Percentiles rank a stretch among this genome's conserved stretches.
These are phyloP conservation scores for Cladophialophora psammophila DNA, from an alignment of 2,329 filamentous ascomycete genomes.

Conservation along the genomic window DNA sequence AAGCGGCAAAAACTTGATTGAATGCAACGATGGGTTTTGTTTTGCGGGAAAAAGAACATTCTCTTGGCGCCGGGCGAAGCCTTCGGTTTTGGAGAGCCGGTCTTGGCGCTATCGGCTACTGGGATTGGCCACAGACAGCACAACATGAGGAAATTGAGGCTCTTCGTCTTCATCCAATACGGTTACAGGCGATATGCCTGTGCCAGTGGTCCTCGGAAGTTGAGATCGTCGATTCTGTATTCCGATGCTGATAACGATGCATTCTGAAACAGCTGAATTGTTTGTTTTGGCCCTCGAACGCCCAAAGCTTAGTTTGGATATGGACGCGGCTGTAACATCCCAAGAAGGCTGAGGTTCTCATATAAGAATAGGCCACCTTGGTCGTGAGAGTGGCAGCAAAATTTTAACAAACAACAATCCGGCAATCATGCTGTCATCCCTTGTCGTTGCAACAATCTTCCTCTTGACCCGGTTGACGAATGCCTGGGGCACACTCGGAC, in stretches of 20 bases:
- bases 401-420: background rate
- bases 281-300: background rate
- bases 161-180: constrained; percentile 20
- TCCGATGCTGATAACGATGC: background rate
- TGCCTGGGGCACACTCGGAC: constrained; percentile 62
- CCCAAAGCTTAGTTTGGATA: background rate
- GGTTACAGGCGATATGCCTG: constrained; percentile 17
- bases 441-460: constrained; percentile 89
- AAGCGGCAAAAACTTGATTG: constrained; percentile 43
- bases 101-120: constrained; percentile 15
- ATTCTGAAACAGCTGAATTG: constrained; percentile 6
- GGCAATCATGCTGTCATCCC: constrained; percentile 65
- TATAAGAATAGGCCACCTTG: background rate
- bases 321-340: background rate
- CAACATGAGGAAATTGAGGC: constrained; percentile 24
- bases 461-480: constrained; percentile 84
- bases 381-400: background rate
- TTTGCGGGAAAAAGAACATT: constrained; percentile 9
- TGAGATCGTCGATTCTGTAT: background rate
- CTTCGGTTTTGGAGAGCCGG: background rate
- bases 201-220: constrained; percentile 1
- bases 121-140: constrained; percentile 18
- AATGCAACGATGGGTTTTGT: constrained; percentile 14
- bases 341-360: background rate
- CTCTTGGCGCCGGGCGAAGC: background rate